Evolutionary conservation across 1,284 basidiomycete genomes (phyloP).

Genomic region (Trametes sp.): DNA sequence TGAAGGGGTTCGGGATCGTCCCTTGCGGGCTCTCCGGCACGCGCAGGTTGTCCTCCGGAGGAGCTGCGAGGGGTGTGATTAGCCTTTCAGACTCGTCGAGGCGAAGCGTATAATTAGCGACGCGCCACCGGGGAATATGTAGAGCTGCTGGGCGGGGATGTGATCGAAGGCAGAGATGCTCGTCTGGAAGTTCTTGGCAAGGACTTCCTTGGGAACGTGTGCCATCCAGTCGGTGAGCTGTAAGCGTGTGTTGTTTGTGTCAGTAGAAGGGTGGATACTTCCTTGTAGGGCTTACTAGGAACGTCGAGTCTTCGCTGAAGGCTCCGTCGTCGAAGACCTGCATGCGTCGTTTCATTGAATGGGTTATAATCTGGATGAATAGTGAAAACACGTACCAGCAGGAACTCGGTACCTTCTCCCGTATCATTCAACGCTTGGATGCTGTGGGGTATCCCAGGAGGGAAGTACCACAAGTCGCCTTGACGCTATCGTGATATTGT

Average conservation of each 20-base stretch:
- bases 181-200: constrained; percentile 76
- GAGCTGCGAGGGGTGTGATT: constrained; percentile 29
- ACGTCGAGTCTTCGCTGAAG: constrained; percentile 75
- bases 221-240: constrained; percentile 71
- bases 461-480: constrained; percentile 70
- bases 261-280: constrained; percentile 11
- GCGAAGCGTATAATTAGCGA: constrained; percentile 13
- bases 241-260: constrained; percentile 22
- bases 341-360: background rate
- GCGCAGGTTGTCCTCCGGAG: constrained; percentile 48
- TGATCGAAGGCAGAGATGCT: constrained; percentile 61
- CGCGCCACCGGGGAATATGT: constrained; percentile 70
- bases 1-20: constrained; percentile 58
- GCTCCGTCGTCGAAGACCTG: constrained; percentile 70
- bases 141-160: constrained; percentile 65
- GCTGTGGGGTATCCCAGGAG: constrained; percentile 61
- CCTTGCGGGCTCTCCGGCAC: constrained; percentile 60
- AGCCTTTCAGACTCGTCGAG: constrained; percentile 23
- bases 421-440: constrained; percentile 68
- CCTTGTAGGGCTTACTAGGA: constrained; percentile 53
- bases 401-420: constrained; percentile 70
- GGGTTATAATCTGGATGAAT: background rate
- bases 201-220: constrained; percentile 67
- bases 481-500: constrained; percentile 35
- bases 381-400: constrained; percentile 57